Evolutionary conservation across 352 stramenopile genomes (phyloP), one percentile per base, ranked within the genome.

Genomic region (Phytopythium boreale): DNA sequence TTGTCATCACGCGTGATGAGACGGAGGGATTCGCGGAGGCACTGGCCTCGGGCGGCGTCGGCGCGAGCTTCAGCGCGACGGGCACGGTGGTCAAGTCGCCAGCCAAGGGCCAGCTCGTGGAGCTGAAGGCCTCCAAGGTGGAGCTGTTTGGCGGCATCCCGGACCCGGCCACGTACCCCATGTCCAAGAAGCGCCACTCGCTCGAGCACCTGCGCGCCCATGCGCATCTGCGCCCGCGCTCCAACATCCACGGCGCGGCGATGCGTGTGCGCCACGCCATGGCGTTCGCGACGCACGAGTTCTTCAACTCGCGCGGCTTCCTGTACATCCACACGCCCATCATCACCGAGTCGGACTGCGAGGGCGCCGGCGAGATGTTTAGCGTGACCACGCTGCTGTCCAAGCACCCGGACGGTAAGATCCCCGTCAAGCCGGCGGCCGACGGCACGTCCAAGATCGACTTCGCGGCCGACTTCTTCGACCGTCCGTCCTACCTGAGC

Each of bases 361-460:
- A 99, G 76, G 97, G 97, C 27, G 97, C 97, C 0, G 97, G 97
- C 4, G 97, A 99, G 78, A 97, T 98, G 78, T 99, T 99, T 70
- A 74, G 77, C 29, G 92, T 99, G 34, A 97, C 91, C 12, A 98
- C 95, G 26, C 70, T 98, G 70, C 71, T 98, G 17, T 89, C 74
- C 39, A 88, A 87, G 74, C 79, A 89, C 68, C 59, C 76, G 49
- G 84, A 96, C 59, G 90, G 88, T 63, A 80, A 88, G 61, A 53
- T 93, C 15, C 82, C 82, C 27, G 65, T 77, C 22, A 89, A 77
- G 4, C 72, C 72, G 53, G 80, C 87, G 9, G 51, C 51, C 29
- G 51, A 58, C 51, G 51, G 51, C 8, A 57, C 58, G 46, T 78
- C 77, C 62, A 80, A 79, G 64, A 77, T 98, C 15, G 95, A 98